These are phyloP conservation scores for Picea sitchensis DNA, from an alignment of 75 land plant species.

Conservation along the genomic window DNA sequence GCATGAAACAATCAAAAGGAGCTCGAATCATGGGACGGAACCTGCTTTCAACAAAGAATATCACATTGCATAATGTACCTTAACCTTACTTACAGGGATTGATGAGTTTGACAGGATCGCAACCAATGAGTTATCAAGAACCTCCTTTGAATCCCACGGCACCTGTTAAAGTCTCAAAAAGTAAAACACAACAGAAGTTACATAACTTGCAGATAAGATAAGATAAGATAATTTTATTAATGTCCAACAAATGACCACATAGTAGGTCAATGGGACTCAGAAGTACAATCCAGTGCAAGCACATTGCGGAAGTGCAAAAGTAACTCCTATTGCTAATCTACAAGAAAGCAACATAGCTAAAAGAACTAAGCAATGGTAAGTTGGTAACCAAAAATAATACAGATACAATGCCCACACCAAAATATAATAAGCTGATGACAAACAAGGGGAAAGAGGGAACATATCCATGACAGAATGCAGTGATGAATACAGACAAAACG, in stretches of 20 bases:
- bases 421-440: too few relatives aligned
- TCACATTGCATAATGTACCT: not conserved
- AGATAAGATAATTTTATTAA: not conserved
- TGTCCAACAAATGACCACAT: not conserved
- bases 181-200: not conserved
- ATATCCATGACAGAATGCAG: not conserved
- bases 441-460: too few relatives aligned
- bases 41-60: not conserved
- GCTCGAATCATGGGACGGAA: not conserved
- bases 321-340: too few relatives aligned
- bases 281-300: too few relatives aligned
- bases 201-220: not conserved
- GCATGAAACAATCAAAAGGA: not conserved
- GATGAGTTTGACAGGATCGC: slow-evolving; percentile 77
- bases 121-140: slow-evolving; percentile 78
- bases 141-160: slow-evolving; percentile 75
- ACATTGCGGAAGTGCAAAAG: too few relatives aligned
- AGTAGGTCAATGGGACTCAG: too few relatives aligned
- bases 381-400: too few relatives aligned
- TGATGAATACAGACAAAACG: not conserved
- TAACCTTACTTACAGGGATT: slow-evolving; percentile 48
- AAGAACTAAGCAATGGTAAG: too few relatives aligned
- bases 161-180: slow-evolving; percentile 44
- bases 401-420: too few relatives aligned
- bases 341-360: too few relatives aligned